phyloP scores from a whole-genome alignment of 768 basidiomycete genomes.

The Cystobasidium ongulense region DNA sequence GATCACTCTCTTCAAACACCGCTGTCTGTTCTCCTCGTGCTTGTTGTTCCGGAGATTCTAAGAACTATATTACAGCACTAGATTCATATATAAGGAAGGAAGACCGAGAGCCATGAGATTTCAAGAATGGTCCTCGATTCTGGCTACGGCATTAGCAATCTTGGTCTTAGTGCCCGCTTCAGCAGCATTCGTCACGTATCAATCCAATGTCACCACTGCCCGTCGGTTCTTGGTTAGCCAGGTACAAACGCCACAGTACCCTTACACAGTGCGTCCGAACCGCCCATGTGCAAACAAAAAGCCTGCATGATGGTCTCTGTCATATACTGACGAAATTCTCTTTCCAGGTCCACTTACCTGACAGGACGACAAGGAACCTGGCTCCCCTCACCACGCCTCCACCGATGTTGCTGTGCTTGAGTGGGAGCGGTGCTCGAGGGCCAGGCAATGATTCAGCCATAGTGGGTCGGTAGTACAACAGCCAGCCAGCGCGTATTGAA shows the following conservation, averaged over 20 bases:
- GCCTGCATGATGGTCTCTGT: background rate
- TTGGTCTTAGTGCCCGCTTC: background rate
- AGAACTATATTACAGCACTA: no score
- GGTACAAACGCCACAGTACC: background rate
- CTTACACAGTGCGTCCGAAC: background rate
- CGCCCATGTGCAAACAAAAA: background rate
- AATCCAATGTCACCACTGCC: background rate
- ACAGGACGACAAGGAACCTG: constrained; percentile 12
- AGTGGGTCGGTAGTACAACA: background rate
- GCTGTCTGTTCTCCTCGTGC: no score
- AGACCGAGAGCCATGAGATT: background rate
- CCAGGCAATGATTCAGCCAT: background rate
- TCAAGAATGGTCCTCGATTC: background rate
- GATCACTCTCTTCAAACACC: no score
- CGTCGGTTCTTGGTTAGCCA: background rate
- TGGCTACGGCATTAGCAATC: background rate
- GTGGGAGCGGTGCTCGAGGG: constrained; percentile 4
- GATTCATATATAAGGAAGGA: no score
- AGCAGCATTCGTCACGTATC: background rate
- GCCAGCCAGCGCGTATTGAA: background rate
- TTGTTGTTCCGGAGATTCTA: no score
- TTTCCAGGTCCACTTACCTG: constrained; percentile 22
- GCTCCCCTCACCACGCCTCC: constrained; percentile 5
- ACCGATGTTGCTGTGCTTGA: constrained; percentile 8
- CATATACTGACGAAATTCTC: no score